A percentile compares a stretch with the other conserved stretches of the same genome.
Conservation (phyloP, 176 grass and related monocot species). For the Leersia perrieri region DNA sequence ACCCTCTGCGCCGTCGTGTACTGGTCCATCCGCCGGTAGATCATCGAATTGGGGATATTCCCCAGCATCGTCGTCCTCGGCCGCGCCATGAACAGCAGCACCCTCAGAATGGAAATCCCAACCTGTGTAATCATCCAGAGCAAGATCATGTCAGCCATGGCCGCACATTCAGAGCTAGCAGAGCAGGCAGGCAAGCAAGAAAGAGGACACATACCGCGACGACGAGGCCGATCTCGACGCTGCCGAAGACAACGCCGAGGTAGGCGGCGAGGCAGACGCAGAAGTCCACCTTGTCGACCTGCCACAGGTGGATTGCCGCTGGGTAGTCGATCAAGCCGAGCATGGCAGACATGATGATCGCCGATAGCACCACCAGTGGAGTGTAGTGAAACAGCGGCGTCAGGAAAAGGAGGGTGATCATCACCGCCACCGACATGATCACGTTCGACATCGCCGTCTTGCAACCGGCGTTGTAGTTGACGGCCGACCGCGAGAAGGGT, state of each 20-base stretch:
- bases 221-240: constrained; percentile 74
- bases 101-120: constrained; percentile 57
- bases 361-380: constrained; percentile 84
- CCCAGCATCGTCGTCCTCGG: constrained; percentile 75
- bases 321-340: constrained; percentile 89
- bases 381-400: constrained; percentile 97
- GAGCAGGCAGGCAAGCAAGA: no score
- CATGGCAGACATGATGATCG: constrained; percentile 94
- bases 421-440: constrained; percentile 79
- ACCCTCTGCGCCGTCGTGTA: constrained; percentile 53
- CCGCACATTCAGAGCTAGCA: neutral
- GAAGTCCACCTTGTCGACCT: constrained; percentile 95
- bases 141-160: neutral
- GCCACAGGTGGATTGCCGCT: constrained; percentile 76
- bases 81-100: constrained; percentile 69
- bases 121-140: constrained; percentile 43
- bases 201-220: constrained; percentile 40
- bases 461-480: constrained; percentile 96
- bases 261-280: constrained; percentile 83
- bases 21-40: constrained; percentile 81
- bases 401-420: constrained; percentile 85
- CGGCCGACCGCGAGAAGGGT: constrained; percentile 83
- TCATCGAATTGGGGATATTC: constrained; percentile 66
- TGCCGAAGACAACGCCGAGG: constrained; percentile 91
- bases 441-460: constrained; percentile 97